phyloP scores from a whole-genome alignment of 225 moss, liverwort and hornwort genomes.

The Bryoerythrophyllum caledonicum region DNA sequence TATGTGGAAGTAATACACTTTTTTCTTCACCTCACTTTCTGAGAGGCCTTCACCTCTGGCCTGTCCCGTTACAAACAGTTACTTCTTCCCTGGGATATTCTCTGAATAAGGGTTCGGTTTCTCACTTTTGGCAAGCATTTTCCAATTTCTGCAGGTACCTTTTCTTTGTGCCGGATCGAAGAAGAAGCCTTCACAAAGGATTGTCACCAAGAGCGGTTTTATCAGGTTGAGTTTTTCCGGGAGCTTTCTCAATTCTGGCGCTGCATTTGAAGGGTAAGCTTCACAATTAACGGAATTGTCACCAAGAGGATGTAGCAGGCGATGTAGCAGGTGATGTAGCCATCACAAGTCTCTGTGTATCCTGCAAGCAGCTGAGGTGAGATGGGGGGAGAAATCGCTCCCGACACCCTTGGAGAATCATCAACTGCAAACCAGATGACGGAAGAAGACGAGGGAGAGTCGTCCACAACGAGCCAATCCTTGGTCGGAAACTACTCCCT shows the following conservation, averaged over 20 bases:
- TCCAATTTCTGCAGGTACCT: not conserved
- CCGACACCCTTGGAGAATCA: conserved; percentile 1
- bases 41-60: not conserved
- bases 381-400: conserved; percentile 21
- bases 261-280: not conserved
- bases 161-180: not conserved
- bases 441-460: not conserved
- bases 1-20: not conserved
- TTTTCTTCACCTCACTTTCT: not conserved
- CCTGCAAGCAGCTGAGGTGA: not conserved
- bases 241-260: not conserved
- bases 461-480: conserved; percentile 8
- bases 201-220: not conserved
- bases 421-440: not conserved
- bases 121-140: not conserved
- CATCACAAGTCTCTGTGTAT: too few species aligned
- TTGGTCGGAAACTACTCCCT: not conserved
- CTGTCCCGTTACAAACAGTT: not conserved
- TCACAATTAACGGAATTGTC: not conserved
- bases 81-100: not conserved
- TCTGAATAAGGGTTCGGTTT: not conserved
- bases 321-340: too few species aligned
- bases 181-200: too few species aligned
- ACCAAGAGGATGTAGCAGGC: not conserved
- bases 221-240: not conserved